Evolutionary conservation across 129 eudicot species (phyloP).

Genomic region (Flaveria robusta): DNA sequence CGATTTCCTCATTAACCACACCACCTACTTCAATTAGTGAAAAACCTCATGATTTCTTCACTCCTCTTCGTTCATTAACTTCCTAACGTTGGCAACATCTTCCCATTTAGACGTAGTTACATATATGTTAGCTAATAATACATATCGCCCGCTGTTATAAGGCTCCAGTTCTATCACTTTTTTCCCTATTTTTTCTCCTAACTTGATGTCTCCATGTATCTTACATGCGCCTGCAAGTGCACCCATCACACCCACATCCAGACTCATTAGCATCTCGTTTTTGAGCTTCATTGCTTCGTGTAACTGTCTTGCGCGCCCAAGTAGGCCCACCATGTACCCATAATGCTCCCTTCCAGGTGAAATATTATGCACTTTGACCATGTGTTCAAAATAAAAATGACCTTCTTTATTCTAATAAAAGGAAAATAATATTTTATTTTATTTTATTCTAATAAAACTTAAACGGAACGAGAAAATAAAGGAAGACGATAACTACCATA

Average conservation of each 20-base stretch:
- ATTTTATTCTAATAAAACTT: no score
- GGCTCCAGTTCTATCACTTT: slow-evolving; percentile 54
- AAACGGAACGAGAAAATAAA: no score
- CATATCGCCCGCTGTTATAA: slow-evolving; percentile 58
- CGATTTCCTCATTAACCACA: slow-evolving; percentile 39
- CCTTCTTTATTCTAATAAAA: no score
- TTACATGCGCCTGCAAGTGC: slow-evolving; percentile 67
- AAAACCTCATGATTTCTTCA: slow-evolving; percentile 50
- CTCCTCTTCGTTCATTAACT: slow-evolving; percentile 62
- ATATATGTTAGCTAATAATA: slow-evolving; percentile 59
- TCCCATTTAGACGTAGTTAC: slow-evolving; percentile 57
- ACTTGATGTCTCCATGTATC: slow-evolving; percentile 47
- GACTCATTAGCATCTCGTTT: slow-evolving; percentile 51
- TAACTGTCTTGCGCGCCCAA: slow-evolving; percentile 57
- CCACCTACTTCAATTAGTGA: slow-evolving; percentile 54
- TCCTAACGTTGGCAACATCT: slow-evolving; percentile 52
- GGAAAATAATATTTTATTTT: no score
- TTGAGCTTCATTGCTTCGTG: slow-evolving; percentile 49
- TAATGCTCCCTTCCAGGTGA: slow-evolving; percentile 58
- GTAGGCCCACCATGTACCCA: slow-evolving; percentile 68
- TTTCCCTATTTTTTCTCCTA: slow-evolving; percentile 58
- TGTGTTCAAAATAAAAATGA: slow-evolving; percentile 38
- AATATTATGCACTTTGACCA: slow-evolving; percentile 41
- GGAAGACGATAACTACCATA: no score
- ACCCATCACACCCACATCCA: slow-evolving; percentile 56